Percentiles rank a stretch among this genome's conserved stretches.
phyloP scores from a whole-genome alignment of 179 eudicot genomes.

The Heliamphora pulchella region DNA sequence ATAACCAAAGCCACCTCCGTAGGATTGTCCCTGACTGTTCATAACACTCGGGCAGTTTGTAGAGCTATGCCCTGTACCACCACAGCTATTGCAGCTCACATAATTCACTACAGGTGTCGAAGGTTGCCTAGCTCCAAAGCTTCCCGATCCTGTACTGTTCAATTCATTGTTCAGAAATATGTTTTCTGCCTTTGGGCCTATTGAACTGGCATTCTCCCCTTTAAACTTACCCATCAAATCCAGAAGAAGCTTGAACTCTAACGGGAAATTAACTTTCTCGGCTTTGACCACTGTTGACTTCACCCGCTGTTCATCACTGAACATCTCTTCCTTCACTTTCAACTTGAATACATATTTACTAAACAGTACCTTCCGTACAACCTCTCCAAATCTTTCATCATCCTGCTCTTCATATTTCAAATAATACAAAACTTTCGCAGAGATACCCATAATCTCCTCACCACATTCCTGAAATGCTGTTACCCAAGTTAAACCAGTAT shows the following conservation, averaged over 20 bases:
- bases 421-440: slow-evolving; percentile 61
- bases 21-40: slow-evolving; percentile 34
- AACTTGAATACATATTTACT: slow-evolving; percentile 50
- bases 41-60: slow-evolving; percentile 54
- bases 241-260: slow-evolving; percentile 49
- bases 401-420: slow-evolving; percentile 69
- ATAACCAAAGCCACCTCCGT: slow-evolving; percentile 28
- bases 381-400: slow-evolving; percentile 55
- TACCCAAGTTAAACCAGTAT: slow-evolving; percentile 73
- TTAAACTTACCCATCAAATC: slow-evolving; percentile 42
- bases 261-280: slow-evolving; percentile 42
- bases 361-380: slow-evolving; percentile 41
- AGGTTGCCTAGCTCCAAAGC: slow-evolving; percentile 26
- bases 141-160: slow-evolving; percentile 23
- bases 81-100: slow-evolving; percentile 56
- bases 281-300: slow-evolving; percentile 69
- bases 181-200: slow-evolving; percentile 24
- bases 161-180: slow-evolving; percentile 22
- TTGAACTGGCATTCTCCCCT: slow-evolving; percentile 31
- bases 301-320: slow-evolving; percentile 69
- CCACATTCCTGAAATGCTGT: slow-evolving; percentile 85
- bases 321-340: slow-evolving; percentile 87
- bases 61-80: slow-evolving; percentile 56
- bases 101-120: slow-evolving; percentile 24
- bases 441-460: slow-evolving; percentile 65